Conservation (phyloP, 2,329 filamentous ascomycete species). For the Fusarium sp. region DNA sequence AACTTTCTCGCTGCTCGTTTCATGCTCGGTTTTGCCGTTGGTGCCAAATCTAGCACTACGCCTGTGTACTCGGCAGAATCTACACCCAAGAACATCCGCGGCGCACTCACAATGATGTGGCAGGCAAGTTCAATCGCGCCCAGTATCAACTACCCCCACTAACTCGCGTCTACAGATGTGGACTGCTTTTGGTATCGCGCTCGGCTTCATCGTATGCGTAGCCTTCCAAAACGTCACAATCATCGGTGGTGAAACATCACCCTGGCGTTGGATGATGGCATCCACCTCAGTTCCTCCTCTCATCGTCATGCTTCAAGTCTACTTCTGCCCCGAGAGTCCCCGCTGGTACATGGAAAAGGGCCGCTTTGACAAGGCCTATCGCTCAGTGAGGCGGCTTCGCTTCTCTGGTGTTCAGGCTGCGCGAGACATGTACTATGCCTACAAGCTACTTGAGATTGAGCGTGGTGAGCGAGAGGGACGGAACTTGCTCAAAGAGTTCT, state of each 20-base stretch:
- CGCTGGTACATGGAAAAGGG: conserved; percentile 66
- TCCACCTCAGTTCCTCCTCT: conserved; percentile 66
- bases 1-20: conserved; percentile 50
- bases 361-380: conserved; percentile 57
- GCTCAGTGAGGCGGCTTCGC: conserved; percentile 58
- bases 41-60: conserved; percentile 51
- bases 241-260: conserved; percentile 49
- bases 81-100: conserved; percentile 53
- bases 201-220: conserved; percentile 54
- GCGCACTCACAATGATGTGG: conserved; percentile 55
- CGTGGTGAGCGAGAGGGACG: conserved; percentile 43
- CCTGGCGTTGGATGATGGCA: conserved; percentile 56
- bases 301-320: conserved; percentile 63
- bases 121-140: conserved; percentile 18
- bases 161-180: conserved; percentile 29
- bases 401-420: conserved; percentile 61
- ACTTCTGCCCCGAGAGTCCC: conserved; percentile 65
- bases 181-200: conserved; percentile 52
- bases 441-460: conserved; percentile 52
- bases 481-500: conserved; percentile 51
- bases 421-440: conserved; percentile 63
- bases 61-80: conserved; percentile 52
- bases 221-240: conserved; percentile 45
- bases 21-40: conserved; percentile 52
- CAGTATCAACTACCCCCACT: not conserved